Conservation (phyloP, 768 basidiomycete genomes). For the Fibroporia radiculosa region DNA sequence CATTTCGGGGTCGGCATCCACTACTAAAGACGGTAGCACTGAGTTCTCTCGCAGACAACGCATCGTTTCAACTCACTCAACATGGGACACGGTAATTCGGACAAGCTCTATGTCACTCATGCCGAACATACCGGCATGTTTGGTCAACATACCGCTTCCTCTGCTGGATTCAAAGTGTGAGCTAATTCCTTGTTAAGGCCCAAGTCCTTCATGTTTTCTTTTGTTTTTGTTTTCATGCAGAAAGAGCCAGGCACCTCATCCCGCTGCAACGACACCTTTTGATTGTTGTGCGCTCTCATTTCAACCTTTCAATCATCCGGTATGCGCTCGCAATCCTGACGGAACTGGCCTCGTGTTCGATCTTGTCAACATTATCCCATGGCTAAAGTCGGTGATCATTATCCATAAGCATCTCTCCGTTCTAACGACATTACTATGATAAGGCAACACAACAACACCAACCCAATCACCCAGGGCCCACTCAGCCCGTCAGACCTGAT, state of each 20-base stretch:
- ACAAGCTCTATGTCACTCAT: slow-evolving; percentile 86
- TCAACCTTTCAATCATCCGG: slow-evolving; percentile 84
- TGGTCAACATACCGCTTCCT: slow-evolving; percentile 72
- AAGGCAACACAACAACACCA: slow-evolving; percentile 76
- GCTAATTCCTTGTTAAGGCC: slow-evolving; percentile 19
- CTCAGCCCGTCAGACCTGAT: slow-evolving; percentile 69
- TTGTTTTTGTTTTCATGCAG: slow-evolving; percentile 26
- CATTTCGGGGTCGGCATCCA: too few species aligned
- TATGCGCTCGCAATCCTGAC: slow-evolving; percentile 77
- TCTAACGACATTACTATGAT: neutral
- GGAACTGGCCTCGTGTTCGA: slow-evolving; percentile 82
- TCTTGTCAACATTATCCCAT: slow-evolving; percentile 87
- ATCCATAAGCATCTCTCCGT: neutral
- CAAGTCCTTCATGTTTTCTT: neutral
- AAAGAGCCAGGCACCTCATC: slow-evolving; percentile 60
- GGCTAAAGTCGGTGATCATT: slow-evolving; percentile 65
- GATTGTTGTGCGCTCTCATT: slow-evolving; percentile 91
- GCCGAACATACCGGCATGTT: slow-evolving; percentile 77
- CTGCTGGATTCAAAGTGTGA: slow-evolving; percentile 63
- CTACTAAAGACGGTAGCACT: too few species aligned
- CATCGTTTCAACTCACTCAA: too few species aligned
- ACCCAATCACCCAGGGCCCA: slow-evolving; percentile 70
- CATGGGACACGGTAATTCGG: slow-evolving; percentile 84
- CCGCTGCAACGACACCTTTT: slow-evolving; percentile 63
- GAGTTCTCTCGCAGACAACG: too few species aligned